Evolutionary conservation across 2,329 filamentous ascomycete species (phyloP), one percentile per base, ranked within the genome.

Genomic region (Coniochaeta pulveracea): DNA sequence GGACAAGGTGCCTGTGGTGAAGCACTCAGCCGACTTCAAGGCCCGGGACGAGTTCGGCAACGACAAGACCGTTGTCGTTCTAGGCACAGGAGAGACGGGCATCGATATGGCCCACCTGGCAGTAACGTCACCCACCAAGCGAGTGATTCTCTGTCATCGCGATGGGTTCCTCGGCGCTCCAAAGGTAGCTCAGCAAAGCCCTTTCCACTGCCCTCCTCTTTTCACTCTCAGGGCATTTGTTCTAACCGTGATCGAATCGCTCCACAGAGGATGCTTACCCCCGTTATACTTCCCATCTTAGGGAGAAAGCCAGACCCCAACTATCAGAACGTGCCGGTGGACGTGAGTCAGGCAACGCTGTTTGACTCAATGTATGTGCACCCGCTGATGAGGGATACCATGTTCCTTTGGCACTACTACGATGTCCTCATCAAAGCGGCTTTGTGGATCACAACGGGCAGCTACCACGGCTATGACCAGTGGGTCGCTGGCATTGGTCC

Each of bases 291-390:
- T 9, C 39, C 36, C 16, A 40, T 42, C 10, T 21, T 42, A 7
- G 40, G 40, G 10, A 38, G 35, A 26, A 42, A 40, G 21, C 26
- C 40, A 5, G 34, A 39, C 5, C 30, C 39, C 6, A 37, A 18
- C 30, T 18, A 31, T 2, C 52, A 51, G n/a, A 63, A 63, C 35
- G 64, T 66, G 30, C 64, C 64, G 1, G 57, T 64, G 12, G 64
- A 69, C 39, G 54, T 56, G 5, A 57, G 58, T 3, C 52, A 59
- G 3, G 63, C 63, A 5, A 65, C 61, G 32, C 47, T 69, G 4
- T 67, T 69, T 39, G 64, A 69, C 38, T 67, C 64, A 0, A 62
- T 63, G 5, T 69, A 69, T 34, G 58, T 61, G 4, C 64, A 66
- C 10, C 58, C 57, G 0, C 36, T 56, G 4, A 47, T 69, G 1